Conservation (phyloP, 2,329 filamentous ascomycete genomes). For the Talaromyces atroroseus region DNA sequence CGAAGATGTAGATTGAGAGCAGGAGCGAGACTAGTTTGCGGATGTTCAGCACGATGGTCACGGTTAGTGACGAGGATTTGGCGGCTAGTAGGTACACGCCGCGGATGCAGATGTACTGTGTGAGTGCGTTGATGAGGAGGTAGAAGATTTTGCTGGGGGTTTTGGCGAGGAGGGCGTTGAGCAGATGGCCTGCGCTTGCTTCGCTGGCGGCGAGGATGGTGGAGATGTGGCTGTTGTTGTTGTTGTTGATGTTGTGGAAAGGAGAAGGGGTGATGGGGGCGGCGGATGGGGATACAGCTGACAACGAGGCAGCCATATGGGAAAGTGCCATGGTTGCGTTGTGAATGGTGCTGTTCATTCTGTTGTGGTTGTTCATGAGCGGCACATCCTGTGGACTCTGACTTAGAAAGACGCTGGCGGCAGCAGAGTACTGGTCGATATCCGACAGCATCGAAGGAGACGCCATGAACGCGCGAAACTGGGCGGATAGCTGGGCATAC, state of each 20-base stretch:
- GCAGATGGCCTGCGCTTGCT: slow-evolving; percentile 16
- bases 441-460: slow-evolving; percentile 30
- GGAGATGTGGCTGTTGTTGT: neutral
- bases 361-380: neutral
- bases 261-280: neutral
- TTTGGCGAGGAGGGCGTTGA: slow-evolving; percentile 22
- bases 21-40: slow-evolving; percentile 88
- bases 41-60: slow-evolving; percentile 94
- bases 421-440: slow-evolving; percentile 11
- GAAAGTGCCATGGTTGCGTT: neutral
- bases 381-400: neutral
- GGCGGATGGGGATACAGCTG: neutral
- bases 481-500: slow-evolving; percentile 29
- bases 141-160: slow-evolving; percentile 34
- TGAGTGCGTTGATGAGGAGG: slow-evolving; percentile 58
- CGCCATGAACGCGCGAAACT: slow-evolving; percentile 31
- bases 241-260: neutral
- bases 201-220: slow-evolving; percentile 1
- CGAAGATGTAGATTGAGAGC: slow-evolving; percentile 90
- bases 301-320: slow-evolving; percentile 3
- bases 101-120: slow-evolving; percentile 90
- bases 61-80: slow-evolving; percentile 82
- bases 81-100: slow-evolving; percentile 93
- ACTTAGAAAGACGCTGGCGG: neutral
- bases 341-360: neutral